Evolutionary conservation across 2,329 filamentous ascomycete species (phyloP).

Genomic region (Trichoderma koningiopsis): DNA sequence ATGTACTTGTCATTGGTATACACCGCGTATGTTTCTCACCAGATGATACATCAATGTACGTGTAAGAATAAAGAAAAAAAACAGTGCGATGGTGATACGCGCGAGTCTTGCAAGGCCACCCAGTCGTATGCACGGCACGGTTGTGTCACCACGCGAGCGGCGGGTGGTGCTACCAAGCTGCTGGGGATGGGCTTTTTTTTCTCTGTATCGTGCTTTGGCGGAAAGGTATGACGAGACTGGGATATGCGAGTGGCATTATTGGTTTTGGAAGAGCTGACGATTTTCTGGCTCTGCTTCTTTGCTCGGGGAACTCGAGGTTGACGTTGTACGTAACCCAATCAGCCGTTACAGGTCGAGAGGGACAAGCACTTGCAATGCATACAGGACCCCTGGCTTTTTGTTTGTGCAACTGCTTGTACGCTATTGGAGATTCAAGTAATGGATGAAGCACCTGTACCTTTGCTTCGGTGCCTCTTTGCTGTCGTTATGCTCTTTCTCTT

Average conservation of each 20-base stretch:
- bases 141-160: slow-evolving; percentile 10
- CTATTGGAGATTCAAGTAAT: neutral
- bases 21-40: neutral
- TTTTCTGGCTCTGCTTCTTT: neutral
- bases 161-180: slow-evolving; percentile 19
- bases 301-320: neutral
- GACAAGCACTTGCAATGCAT: neutral
- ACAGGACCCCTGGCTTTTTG: neutral
- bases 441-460: neutral
- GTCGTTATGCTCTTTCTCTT: neutral
- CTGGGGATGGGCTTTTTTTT: neutral
- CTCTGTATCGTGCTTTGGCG: neutral
- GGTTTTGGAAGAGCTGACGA: neutral
- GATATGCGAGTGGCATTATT: neutral
- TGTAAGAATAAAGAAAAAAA: neutral
- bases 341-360: neutral
- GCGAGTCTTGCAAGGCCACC: neutral
- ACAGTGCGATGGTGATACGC: slow-evolving; percentile 12
- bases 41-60: neutral
- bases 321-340: slow-evolving; percentile 12
- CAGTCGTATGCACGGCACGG: neutral
- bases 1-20: neutral
- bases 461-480: neutral
- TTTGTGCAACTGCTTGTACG: neutral
- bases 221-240: neutral